Percentiles rank a stretch among this genome's conserved stretches.
Conservation (phyloP, 164 flowering plant genomes). For the Aristolochia contorta region DNA sequence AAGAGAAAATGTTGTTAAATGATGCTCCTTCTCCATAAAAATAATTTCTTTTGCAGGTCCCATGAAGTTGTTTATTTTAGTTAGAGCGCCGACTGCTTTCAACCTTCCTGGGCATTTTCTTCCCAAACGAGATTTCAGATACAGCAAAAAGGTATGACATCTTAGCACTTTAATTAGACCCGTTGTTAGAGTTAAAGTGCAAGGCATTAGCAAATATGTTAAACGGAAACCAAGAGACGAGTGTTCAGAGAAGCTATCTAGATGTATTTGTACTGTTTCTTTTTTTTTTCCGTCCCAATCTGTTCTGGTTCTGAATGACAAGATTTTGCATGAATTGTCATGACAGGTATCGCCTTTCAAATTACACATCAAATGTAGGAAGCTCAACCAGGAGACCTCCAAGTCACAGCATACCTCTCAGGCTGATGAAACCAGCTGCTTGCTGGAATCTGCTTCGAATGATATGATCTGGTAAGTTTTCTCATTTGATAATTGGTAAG, state of each 20-base stretch:
- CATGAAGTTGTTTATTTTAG: slow-evolving; percentile 73
- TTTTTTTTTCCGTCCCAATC: too few relatives aligned
- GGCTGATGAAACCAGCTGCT: slow-evolving; percentile 9
- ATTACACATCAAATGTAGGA: slow-evolving; percentile 45
- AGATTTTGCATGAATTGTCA: slow-evolving; percentile 1
- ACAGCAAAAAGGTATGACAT: slow-evolving; percentile 62
- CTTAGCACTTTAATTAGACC: background rate
- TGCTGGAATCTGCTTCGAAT: slow-evolving; percentile 20
- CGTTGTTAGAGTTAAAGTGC: background rate
- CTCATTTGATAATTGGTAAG: background rate
- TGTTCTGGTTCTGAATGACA: background rate
- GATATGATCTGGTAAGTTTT: slow-evolving; percentile 60
- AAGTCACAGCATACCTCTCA: slow-evolving; percentile 19
- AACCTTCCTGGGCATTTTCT: slow-evolving; percentile 80
- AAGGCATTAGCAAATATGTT: background rate
- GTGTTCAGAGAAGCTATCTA: background rate
- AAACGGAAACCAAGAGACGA: background rate
- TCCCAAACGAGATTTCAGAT: slow-evolving; percentile 87
- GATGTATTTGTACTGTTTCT: too few relatives aligned
- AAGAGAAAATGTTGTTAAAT: background rate
- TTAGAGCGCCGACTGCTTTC: slow-evolving; percentile 69
- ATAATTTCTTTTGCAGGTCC: slow-evolving; percentile 43
- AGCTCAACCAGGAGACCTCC: slow-evolving; percentile 15
- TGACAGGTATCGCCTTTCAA: slow-evolving; percentile 62
- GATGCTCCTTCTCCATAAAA: background rate